Evolutionary conservation across 2,329 filamentous ascomycete genomes (phyloP).

Genomic region (Stemphylium lycopersici): DNA sequence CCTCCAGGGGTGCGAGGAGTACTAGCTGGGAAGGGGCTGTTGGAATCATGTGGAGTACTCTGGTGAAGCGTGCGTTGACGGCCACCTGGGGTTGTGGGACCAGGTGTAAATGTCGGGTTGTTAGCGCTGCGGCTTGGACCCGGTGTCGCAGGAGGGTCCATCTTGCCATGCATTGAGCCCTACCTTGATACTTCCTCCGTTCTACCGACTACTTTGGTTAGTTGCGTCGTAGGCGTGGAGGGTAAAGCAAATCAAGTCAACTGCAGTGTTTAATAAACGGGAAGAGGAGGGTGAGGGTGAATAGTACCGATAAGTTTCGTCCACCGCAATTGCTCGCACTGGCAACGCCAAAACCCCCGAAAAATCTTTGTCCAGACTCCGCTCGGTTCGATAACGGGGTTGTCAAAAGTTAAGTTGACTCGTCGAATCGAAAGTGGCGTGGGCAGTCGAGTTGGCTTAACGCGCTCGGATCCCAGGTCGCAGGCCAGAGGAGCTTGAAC

Average conservation of each 20-base stretch:
- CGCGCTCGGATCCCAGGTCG: neutral
- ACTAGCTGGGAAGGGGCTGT: conserved; percentile 5
- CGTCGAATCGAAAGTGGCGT: no score
- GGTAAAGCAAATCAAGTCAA: neutral
- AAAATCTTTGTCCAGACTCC: no score
- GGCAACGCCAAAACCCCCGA: no score
- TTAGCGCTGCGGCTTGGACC: neutral
- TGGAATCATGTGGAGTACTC: neutral
- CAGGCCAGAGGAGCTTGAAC: neutral
- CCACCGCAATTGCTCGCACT: no score
- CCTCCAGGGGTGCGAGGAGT: conserved; percentile 20
- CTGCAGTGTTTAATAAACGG: neutral
- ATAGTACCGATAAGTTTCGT: neutral
- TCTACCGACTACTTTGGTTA: neutral
- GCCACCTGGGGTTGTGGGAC: neutral
- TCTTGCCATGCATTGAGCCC: neutral
- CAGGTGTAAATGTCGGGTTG: neutral
- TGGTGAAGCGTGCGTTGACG: neutral
- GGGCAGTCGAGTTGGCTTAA: neutral
- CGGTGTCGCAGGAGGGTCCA: conserved; percentile 2
- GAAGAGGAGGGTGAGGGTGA: neutral
- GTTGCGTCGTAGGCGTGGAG: neutral
- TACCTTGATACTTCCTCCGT: neutral
- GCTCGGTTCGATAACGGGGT: no score
- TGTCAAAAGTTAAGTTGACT: no score